Evolutionary conservation across 192 early-diverging fungal genomes (phyloP).

Genomic region (Thamnidium elegans): DNA sequence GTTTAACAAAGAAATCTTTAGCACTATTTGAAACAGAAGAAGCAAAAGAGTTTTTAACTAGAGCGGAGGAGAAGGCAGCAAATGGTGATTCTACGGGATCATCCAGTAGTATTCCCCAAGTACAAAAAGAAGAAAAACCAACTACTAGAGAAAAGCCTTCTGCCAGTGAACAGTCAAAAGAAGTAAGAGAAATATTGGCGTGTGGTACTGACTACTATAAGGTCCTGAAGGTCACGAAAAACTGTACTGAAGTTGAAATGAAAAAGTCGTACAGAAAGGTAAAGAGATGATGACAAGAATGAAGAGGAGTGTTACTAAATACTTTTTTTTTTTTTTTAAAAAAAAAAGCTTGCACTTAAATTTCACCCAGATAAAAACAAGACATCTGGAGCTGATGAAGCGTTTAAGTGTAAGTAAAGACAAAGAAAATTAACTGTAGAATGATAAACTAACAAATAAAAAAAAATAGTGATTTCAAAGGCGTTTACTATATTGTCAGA

Average conservation of each 20-base stretch:
- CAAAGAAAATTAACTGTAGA: neutral
- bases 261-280: conserved; percentile 96
- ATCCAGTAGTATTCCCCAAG: conserved; percentile 10
- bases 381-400: conserved; percentile 93
- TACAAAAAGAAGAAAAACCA: neutral
- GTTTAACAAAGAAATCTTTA: conserved; percentile 81
- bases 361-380: conserved; percentile 97
- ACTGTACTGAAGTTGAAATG: conserved; percentile 75
- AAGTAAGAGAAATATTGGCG: conserved; percentile 74
- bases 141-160: conserved; percentile 42
- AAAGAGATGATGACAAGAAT: conserved; percentile 1
- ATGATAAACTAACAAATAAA: neutral
- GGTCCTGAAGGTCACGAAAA: conserved; percentile 73
- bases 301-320: neutral
- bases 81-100: conserved; percentile 27
- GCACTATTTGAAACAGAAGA: conserved; percentile 72
- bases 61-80: conserved; percentile 28
- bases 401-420: conserved; percentile 76
- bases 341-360: conserved; percentile 72
- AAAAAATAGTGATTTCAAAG: conserved; percentile 74
- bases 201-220: conserved; percentile 81
- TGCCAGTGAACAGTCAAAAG: conserved; percentile 73
- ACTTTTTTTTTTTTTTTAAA: neutral
- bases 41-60: conserved; percentile 56
- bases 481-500: conserved; percentile 90